These are phyloP conservation scores for Lachancea fermentati DNA, from an alignment of 805 yeast genomes.

Conservation along the genomic window DNA sequence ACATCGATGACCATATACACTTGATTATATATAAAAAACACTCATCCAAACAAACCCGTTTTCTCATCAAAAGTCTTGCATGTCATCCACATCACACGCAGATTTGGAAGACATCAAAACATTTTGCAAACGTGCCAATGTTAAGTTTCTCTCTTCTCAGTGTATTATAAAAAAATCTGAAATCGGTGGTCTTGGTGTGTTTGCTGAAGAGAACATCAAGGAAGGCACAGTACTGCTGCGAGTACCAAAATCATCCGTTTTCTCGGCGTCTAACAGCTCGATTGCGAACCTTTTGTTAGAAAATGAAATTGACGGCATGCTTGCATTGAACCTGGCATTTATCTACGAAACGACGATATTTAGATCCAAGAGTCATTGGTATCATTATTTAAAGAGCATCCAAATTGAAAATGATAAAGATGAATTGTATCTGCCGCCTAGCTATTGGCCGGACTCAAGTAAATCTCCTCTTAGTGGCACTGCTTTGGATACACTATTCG, in stretches of 20 bases:
- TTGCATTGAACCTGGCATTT: conserved; percentile 60
- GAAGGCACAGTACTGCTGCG: conserved; percentile 43
- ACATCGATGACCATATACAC: not conserved
- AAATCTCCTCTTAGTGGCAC: conserved; percentile 50
- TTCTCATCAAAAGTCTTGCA: too few relatives aligned
- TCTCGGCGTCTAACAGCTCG: conserved; percentile 53
- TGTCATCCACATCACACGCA: conserved; percentile 30
- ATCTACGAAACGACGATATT: conserved; percentile 58
- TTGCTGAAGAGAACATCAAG: conserved; percentile 41
- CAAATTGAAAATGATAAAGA: conserved; percentile 31
- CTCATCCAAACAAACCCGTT: too few relatives aligned
- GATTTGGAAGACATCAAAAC: conserved; percentile 31
- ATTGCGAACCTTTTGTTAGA: conserved; percentile 66
- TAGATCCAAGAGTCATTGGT: conserved; percentile 77
- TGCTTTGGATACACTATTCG: conserved; percentile 53
- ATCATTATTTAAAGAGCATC: conserved; percentile 52
- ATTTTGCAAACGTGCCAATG: conserved; percentile 54
- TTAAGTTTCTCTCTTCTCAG: conserved; percentile 46
- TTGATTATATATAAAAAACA: not conserved
- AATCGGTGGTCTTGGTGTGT: conserved; percentile 71
- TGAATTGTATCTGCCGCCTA: conserved; percentile 47
- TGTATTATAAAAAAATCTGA: conserved; percentile 43
- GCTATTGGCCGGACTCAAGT: conserved; percentile 55
- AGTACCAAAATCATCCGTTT: conserved; percentile 54
- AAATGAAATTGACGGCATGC: conserved; percentile 54